Base-by-base conservation (phyloP, 129 eudicot genomes). In the Flaveria brownii region DNA sequence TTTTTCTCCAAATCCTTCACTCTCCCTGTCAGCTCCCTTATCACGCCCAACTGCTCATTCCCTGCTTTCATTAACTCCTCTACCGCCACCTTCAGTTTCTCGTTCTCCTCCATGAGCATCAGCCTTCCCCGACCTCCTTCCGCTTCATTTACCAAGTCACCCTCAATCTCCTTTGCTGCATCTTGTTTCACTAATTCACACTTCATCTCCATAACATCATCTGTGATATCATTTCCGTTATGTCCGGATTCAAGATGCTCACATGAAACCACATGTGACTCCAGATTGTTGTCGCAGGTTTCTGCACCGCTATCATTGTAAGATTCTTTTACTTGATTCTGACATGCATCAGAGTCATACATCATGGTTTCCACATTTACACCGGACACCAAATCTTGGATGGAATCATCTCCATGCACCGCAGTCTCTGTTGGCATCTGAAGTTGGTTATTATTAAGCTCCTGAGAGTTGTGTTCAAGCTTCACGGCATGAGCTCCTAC, bases 1-100 rank as follows among this genome's bases (percentile, higher is more conserved):
- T 81, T 86, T 76, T 82, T 89, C 88, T 92, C 96, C 85, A 92
- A 61, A 52, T 88, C 94, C 68, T 89, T 82, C 12, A 92, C 84
- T 69, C 85, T 84, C 3, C 81, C 87, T 22, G 87, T 74, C 16
- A 92, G 86, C 77, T 60, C 88, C n/a, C 83, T 87, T 22, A 92
- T 89, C 14, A 87, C 84, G 3, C 12, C 68, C 57, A 89, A 17
- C 47, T 89, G 98, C 46, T 92, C 87, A 15, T 73, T 85, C 51
- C 92, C 92, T 1, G 92, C 86, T 16, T 87, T 80, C 39, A 92
- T 72, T 73, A 89, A 62, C 77, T 84, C 88, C 77, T 83, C 88
- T 85, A 87, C 73, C 78, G 78, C 83, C 71, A 65, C 88, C 78
- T 81, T 78, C 72, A 91, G 51, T 85, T 60, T 85, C 75, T 75